These are phyloP conservation scores for Chalara sp. DNA, from an alignment of 2,329 filamentous ascomycete species.

Conservation along the genomic window DNA sequence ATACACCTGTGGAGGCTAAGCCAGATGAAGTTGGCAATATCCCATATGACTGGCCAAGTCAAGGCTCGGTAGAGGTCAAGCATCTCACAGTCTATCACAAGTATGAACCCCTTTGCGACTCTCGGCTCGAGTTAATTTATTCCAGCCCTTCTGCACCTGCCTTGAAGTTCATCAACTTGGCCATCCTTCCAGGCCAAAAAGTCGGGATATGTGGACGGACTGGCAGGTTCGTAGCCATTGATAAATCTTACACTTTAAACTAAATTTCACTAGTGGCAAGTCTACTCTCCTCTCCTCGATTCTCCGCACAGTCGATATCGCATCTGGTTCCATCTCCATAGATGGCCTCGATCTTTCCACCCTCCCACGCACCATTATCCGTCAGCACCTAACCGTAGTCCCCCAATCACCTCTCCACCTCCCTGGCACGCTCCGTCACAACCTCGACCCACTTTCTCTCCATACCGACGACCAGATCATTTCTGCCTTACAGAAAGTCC, in stretches of 20 bases:
- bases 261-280: slow-evolving; percentile 51
- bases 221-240: slow-evolving; percentile 22
- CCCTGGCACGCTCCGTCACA: slow-evolving; percentile 78
- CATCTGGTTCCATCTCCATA: slow-evolving; percentile 77
- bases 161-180: slow-evolving; percentile 35
- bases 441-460: slow-evolving; percentile 79
- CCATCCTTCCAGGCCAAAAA: slow-evolving; percentile 51
- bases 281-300: slow-evolving; percentile 83
- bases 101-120: slow-evolving; percentile 3
- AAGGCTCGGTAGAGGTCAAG: slow-evolving; percentile 25
- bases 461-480: slow-evolving; percentile 86
- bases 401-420: slow-evolving; percentile 92
- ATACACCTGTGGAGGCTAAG: slow-evolving; percentile 18
- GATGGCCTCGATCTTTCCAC: slow-evolving; percentile 79
- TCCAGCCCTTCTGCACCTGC: neutral
- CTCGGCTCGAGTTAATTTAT: neutral
- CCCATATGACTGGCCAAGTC: slow-evolving; percentile 6
- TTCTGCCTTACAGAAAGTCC: slow-evolving; percentile 72
- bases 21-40: neutral
- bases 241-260: slow-evolving; percentile 25
- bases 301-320: slow-evolving; percentile 84
- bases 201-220: slow-evolving; percentile 45
- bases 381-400: slow-evolving; percentile 87
- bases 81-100: slow-evolving; percentile 19
- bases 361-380: slow-evolving; percentile 83